A percentile compares a stretch with the other conserved stretches of the same genome.
phyloP scores from a whole-genome alignment of 805 yeast species.

The Teunomyces funiuensis region DNA sequence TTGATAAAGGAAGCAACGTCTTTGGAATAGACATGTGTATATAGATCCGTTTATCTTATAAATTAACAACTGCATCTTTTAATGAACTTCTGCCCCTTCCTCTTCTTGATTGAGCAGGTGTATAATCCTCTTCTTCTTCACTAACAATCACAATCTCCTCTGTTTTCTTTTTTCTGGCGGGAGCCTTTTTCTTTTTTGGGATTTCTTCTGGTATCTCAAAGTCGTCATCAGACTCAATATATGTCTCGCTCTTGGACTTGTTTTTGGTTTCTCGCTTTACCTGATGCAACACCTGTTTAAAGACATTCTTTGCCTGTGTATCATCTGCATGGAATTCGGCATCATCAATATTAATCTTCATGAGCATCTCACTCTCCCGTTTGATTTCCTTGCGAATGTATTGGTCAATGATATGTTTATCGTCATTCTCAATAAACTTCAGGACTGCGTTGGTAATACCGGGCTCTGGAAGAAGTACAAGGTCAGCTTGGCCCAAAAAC shows the following conservation, averaged over 20 bases:
- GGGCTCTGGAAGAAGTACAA: slow-evolving; percentile 68
- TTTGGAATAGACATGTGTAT: slow-evolving; percentile 43
- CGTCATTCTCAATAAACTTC: slow-evolving; percentile 78
- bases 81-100: not conserved
- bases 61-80: slow-evolving; percentile 4
- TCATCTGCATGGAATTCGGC: slow-evolving; percentile 35
- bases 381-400: slow-evolving; percentile 58
- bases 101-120: not conserved
- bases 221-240: slow-evolving; percentile 1
- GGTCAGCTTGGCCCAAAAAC: slow-evolving; percentile 58
- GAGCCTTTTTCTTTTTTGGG: not conserved
- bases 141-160: slow-evolving; percentile 4
- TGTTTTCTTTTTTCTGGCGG: slow-evolving; percentile 7
- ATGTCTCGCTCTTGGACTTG: not conserved
- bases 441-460: slow-evolving; percentile 75
- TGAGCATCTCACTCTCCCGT: slow-evolving; percentile 50
- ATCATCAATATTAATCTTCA: slow-evolving; percentile 42
- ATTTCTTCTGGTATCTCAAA: slow-evolving; percentile 3
- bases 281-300: slow-evolving; percentile 44
- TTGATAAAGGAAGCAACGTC: slow-evolving; percentile 75
- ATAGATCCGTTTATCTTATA: slow-evolving; percentile 2
- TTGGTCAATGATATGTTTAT: slow-evolving; percentile 65
- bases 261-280: slow-evolving; percentile 23
- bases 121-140: slow-evolving; percentile 1
- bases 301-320: slow-evolving; percentile 28